These are phyloP conservation scores for Flaveria bidentis DNA, from an alignment of 129 eudicot genomes.

Conservation along the genomic window DNA sequence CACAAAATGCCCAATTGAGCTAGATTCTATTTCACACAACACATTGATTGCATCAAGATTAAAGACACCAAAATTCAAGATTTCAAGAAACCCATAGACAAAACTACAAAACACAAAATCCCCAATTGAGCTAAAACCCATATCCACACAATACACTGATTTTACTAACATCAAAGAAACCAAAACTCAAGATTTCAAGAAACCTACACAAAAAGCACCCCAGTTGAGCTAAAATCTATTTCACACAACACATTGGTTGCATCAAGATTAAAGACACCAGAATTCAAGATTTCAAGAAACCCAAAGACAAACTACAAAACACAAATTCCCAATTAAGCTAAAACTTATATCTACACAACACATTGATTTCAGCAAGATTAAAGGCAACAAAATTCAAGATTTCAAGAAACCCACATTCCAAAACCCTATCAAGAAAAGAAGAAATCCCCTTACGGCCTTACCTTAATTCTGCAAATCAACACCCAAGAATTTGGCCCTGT, in stretches of 20 bases:
- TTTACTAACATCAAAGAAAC: not conserved
- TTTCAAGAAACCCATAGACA: not conserved
- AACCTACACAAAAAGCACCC: not conserved
- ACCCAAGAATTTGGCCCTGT: conserved; percentile 19
- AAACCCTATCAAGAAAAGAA: conserved; percentile 21
- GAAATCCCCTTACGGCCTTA: conserved; percentile 1
- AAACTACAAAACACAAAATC: conserved; percentile 8
- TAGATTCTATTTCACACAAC: not conserved
- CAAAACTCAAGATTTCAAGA: conserved; percentile 15
- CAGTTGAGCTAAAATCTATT: not conserved
- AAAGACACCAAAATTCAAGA: not conserved
- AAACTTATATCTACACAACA: not conserved
- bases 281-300: conserved; percentile 1
- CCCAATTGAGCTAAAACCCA: not conserved
- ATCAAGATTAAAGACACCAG: not conserved
- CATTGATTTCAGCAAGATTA: not conserved
- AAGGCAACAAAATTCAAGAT: not conserved
- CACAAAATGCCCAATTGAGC: not conserved
- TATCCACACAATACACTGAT: conserved; percentile 21
- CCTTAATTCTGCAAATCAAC: conserved; percentile 17
- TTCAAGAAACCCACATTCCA: conserved; percentile 33
- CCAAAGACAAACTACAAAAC: conserved; percentile 7
- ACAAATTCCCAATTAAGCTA: conserved; percentile 6
- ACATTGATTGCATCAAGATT: conserved; percentile 19
- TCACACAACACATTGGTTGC: conserved; percentile 7